Percentiles rank a stretch among this genome's conserved stretches.
Conservation (phyloP, 148 eudicot species). For the Diospyros kaki region DNA sequence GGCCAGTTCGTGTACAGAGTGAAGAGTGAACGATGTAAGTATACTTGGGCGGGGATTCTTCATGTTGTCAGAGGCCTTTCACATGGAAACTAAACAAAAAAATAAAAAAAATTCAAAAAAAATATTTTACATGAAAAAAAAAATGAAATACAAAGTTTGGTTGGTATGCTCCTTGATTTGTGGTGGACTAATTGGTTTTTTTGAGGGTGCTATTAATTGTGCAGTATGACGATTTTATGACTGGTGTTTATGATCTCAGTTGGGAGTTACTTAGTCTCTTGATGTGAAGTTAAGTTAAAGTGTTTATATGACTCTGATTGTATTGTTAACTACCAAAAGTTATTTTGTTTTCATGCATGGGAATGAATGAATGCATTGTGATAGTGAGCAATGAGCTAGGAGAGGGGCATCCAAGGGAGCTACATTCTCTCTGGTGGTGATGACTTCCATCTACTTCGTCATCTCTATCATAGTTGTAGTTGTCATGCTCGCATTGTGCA, state of each 20-base stretch:
- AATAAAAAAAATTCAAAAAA: no score
- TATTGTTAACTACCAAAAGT: no score
- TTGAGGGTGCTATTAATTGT: constrained; percentile 49
- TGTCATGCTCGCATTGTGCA: constrained; percentile 37
- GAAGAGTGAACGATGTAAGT: constrained; percentile 29
- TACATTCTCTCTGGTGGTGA: constrained; percentile 44
- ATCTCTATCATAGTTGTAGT: constrained; percentile 26
- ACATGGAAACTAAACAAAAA: no score
- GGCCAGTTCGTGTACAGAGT: constrained; percentile 46
- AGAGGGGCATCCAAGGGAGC: constrained; percentile 51
- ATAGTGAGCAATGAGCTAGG: constrained; percentile 67
- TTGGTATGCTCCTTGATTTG: no score
- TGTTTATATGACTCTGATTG: no score
- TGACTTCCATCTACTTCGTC: constrained; percentile 26
- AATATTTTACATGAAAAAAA: no score
- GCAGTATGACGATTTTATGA: constrained; percentile 50
- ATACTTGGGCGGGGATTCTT: constrained; percentile 59
- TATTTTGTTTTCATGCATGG: background rate
- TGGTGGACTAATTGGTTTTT: no score
- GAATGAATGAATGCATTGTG: constrained; percentile 27
- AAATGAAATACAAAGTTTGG: no score
- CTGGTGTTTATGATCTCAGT: constrained; percentile 52
- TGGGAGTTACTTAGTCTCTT: constrained; percentile 57
- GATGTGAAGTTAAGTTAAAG: constrained; percentile 14
- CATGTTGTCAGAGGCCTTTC: constrained; percentile 34